These are phyloP conservation scores for Pyrenophora tritici-repentis DNA, from an alignment of 2,329 filamentous ascomycete species.

Conservation along the genomic window DNA sequence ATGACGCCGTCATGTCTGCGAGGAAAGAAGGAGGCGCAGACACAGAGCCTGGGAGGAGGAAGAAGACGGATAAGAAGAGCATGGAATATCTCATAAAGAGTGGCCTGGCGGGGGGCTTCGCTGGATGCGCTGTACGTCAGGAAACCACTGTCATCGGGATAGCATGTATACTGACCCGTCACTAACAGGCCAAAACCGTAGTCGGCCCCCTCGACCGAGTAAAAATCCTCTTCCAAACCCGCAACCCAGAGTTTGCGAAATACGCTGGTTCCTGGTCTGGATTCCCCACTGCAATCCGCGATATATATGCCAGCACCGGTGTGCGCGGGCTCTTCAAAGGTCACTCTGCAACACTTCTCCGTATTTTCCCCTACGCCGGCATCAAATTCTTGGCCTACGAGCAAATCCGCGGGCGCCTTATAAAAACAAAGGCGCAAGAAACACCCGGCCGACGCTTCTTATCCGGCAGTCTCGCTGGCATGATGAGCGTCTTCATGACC, in stretches of 20 bases:
- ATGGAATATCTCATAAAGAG: constrained; percentile 83
- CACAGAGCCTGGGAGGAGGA: constrained; percentile 23
- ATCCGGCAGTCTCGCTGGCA: constrained; percentile 76
- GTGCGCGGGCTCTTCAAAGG: constrained; percentile 81
- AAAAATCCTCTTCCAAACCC: constrained; percentile 97
- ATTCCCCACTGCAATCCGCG: constrained; percentile 77
- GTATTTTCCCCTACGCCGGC: constrained; percentile 95
- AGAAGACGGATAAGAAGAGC: constrained; percentile 70
- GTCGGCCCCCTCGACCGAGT: constrained; percentile 96
- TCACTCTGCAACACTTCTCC: constrained; percentile 88
- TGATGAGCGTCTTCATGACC: constrained; percentile 92
- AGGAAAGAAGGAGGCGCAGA: constrained; percentile 12
- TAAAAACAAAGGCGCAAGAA: constrained; percentile 73
- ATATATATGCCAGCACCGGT: constrained; percentile 80
- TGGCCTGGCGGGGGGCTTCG: constrained; percentile 84
- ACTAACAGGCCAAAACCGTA: constrained; percentile 81
- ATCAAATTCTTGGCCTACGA: constrained; percentile 99
- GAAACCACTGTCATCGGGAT: not conserved
- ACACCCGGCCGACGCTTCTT: constrained; percentile 77
- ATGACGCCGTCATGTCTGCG: constrained; percentile 57
- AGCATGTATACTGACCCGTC: constrained; percentile 11
- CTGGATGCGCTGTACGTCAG: constrained; percentile 80
- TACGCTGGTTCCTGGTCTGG: constrained; percentile 90
- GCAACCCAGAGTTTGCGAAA: constrained; percentile 90
- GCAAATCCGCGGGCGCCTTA: constrained; percentile 82